Evolutionary conservation across 2,329 filamentous ascomycete genomes (phyloP).

Genomic region (Talaromyces amestolkiae): DNA sequence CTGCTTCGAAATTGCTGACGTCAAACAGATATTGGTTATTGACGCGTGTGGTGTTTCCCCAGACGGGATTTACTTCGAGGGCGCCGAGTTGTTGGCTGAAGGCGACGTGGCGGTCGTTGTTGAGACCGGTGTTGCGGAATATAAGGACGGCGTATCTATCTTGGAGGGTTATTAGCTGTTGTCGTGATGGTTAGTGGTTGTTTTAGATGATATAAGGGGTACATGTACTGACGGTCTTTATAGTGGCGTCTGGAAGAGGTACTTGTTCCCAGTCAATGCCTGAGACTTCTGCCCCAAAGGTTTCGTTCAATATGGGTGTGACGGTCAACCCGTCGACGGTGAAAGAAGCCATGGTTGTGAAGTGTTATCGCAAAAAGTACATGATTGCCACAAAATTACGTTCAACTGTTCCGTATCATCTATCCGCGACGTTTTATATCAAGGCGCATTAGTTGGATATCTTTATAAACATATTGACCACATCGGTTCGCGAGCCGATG

Average conservation of each 20-base stretch:
- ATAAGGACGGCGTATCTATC: too few species aligned
- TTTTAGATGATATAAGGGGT: too few species aligned
- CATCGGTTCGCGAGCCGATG: neutral
- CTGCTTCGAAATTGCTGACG: neutral
- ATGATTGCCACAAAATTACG: too few species aligned
- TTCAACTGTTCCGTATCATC: too few species aligned
- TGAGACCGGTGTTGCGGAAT: neutral
- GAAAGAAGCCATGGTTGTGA: neutral
- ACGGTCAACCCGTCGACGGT: neutral
- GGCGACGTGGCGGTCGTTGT: neutral
- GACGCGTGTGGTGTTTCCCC: neutral
- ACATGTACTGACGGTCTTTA: too few species aligned
- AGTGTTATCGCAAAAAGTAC: neutral
- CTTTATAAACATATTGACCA: neutral
- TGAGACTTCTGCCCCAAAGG: neutral
- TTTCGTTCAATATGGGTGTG: neutral
- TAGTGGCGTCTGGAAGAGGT: too few species aligned
- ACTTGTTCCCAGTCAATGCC: neutral
- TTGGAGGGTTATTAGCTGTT: too few species aligned
- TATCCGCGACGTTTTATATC: neutral
- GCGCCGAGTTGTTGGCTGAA: neutral
- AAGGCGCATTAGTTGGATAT: neutral
- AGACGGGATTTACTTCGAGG: neutral
- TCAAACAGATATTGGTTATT: neutral
- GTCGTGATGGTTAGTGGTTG: too few species aligned